Percentiles rank a stretch among this genome's conserved stretches.
Conservation (phyloP, 2,329 filamentous ascomycete species). For the Cladosporium sp. region DNA sequence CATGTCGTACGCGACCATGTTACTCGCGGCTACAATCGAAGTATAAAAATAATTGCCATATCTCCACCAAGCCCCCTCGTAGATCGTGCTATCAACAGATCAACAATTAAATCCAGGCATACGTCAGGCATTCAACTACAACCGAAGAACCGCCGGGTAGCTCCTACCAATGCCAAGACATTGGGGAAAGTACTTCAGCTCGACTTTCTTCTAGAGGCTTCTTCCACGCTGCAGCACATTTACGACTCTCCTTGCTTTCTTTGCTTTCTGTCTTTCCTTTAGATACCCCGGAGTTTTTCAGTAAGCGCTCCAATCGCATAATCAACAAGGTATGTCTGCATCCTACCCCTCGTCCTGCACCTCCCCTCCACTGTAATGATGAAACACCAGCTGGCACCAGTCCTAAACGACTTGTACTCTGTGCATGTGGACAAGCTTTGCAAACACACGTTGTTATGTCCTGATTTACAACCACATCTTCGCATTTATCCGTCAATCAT, state of each 20-base stretch:
- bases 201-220: constrained; percentile 11
- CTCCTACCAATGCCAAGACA: not conserved
- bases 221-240: constrained; percentile 6
- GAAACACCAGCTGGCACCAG: constrained; percentile 67
- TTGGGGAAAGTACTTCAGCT: constrained; percentile 3
- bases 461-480: not conserved
- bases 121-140: not conserved
- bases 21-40: not conserved
- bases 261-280: constrained; percentile 16
- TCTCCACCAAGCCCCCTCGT: not conserved
- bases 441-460: constrained; percentile 19
- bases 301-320: constrained; percentile 12
- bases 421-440: constrained; percentile 47
- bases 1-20: constrained; percentile 3
- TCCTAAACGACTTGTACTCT: constrained; percentile 65
- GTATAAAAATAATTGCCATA: not conserved
- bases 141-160: not conserved
- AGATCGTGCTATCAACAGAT: not conserved
- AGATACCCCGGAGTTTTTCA: constrained; percentile 17
- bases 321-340: constrained; percentile 4
- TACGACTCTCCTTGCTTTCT: constrained; percentile 15
- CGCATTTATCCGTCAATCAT: not conserved
- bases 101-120: not conserved
- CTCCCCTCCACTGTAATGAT: constrained; percentile 46
- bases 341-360: not conserved